Evolutionary conservation across 2,329 filamentous ascomycete genomes (phyloP), one percentile per base, ranked within the genome.

Genomic region (Tolypocladium album): DNA sequence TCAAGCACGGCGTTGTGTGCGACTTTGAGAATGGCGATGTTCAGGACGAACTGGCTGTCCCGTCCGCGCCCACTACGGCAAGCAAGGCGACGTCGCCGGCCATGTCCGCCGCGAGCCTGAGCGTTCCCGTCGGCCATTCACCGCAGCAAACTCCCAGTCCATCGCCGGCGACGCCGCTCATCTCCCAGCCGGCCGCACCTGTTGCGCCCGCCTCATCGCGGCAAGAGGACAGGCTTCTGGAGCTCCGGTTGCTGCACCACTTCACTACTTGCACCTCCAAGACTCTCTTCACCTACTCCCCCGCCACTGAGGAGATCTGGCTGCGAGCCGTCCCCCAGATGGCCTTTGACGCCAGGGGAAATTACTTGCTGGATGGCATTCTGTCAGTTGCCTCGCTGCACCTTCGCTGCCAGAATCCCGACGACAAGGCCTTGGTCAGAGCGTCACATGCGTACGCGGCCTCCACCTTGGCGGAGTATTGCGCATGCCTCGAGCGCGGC

Each of bases 381-480:
- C 76, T 88, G 42, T 85, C 85, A 57, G 80, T 88, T 3, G 81
- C 85, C 4, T 84, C 85, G 12, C 75, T 88, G 31, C 86, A 88
- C 65, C 71, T 88, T 59, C 80, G 85, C 38, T 80, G 81, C 36
- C 71, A 79, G 52, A 67, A 76, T 12, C 85, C 85, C 1, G 74
- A 82, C n/a, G 84, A 88, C 67, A 80, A 78, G 66, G 77, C 79
- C 45, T 72, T 88, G n/a, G 75, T 85, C 52, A 80, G 82, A 59
- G 84, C 84, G 13, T 86, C 83, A 2, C 85, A 87, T 68, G 79
- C 81, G 20, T 88, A 88, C 68, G 85, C 86, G 75, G 84, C 84
- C 4, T 85, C 84, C 15, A 83, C 84, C 3, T 74, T 87, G 47
- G 79, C 81, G 45, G 80, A 85, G 60, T 88, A 87, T 67, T 82